A percentile compares a stretch with the other conserved stretches of the same genome.
These are phyloP conservation scores for Dichotomocladium elegans DNA, from an alignment of 371 early-diverging fungal genomes.

Conservation along the genomic window DNA sequence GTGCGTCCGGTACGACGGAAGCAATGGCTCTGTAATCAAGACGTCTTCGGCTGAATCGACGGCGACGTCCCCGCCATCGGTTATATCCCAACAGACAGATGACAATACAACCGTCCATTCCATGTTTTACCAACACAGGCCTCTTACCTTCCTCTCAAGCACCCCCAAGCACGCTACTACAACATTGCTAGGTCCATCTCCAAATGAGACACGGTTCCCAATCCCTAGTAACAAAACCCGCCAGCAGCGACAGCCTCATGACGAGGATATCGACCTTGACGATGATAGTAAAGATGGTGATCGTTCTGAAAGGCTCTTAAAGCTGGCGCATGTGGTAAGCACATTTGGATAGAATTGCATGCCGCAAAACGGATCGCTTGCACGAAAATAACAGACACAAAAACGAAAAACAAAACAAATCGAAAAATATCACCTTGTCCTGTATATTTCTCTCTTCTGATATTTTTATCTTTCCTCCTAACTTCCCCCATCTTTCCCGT, in stretches of 20 bases:
- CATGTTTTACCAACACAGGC: not conserved
- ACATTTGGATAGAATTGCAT: slow-evolving; percentile 44
- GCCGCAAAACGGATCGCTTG: too few relatives aligned
- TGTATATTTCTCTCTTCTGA: too few relatives aligned
- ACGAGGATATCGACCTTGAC: slow-evolving; percentile 20
- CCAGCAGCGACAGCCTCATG: slow-evolving; percentile 8
- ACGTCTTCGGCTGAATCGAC: slow-evolving; percentile 10
- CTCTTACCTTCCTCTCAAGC: slow-evolving; percentile 2
- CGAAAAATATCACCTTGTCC: too few relatives aligned
- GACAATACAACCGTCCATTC: not conserved
- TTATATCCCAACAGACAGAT: too few relatives aligned
- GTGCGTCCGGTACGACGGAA: not conserved
- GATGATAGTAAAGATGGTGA: slow-evolving; percentile 4
- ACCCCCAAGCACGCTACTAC: not conserved
- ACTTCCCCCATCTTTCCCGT: too few relatives aligned
- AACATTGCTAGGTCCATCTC: slow-evolving; percentile 5
- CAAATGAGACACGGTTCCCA: too few relatives aligned
- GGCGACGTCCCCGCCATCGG: too few relatives aligned
- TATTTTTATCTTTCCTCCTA: too few relatives aligned
- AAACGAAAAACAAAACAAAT: too few relatives aligned
- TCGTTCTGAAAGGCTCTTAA: slow-evolving; percentile 17
- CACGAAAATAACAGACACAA: too few relatives aligned
- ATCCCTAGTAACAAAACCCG: too few relatives aligned
- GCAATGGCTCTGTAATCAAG: slow-evolving; percentile 7
- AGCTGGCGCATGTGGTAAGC: slow-evolving; percentile 38